A percentile compares a stretch with the other conserved stretches of the same genome.
These are phyloP conservation scores for Yamadazyma siamensis DNA, from an alignment of 1,139 yeast species.

Conservation along the genomic window DNA sequence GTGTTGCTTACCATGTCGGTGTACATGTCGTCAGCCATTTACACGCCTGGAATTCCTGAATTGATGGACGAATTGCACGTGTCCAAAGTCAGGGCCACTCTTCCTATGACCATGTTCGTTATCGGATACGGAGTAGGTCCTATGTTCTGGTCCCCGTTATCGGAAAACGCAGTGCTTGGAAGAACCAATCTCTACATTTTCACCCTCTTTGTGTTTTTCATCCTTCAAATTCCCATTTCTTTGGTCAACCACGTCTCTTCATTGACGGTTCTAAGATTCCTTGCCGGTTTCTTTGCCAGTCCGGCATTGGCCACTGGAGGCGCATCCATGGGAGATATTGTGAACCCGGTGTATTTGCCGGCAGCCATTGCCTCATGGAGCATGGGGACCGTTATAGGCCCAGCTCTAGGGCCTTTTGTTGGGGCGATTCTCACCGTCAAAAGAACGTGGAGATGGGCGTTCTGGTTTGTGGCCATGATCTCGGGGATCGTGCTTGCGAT, in stretches of 20 bases:
- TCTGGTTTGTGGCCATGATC: constrained; percentile 40
- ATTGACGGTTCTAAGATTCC: constrained; percentile 28
- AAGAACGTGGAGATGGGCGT: constrained; percentile 42
- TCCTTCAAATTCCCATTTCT: constrained; percentile 35
- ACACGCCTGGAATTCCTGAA: constrained; percentile 28
- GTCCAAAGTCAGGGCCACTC: constrained; percentile 38
- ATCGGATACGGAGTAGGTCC: constrained; percentile 60
- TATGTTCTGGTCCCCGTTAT: constrained; percentile 50
- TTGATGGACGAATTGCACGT: constrained; percentile 42
- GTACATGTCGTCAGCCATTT: constrained; percentile 27
- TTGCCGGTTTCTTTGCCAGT: constrained; percentile 33
- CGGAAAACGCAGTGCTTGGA: constrained; percentile 52
- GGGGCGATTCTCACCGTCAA: constrained; percentile 25
- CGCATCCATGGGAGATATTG: constrained; percentile 31
- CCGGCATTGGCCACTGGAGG: constrained; percentile 39
- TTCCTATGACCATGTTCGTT: constrained; percentile 41
- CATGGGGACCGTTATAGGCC: constrained; percentile 28
- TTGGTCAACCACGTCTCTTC: constrained; percentile 27
- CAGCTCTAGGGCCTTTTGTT: constrained; percentile 31
- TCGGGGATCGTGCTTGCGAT: constrained; percentile 30
- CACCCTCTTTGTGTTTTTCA: constrained; percentile 29
- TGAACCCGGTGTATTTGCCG: constrained; percentile 22
- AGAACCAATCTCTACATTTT: constrained; percentile 39
- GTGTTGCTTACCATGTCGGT: constrained; percentile 23
- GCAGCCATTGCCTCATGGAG: constrained; percentile 27